Evolutionary conservation across 2,329 filamentous ascomycete species (phyloP), one percentile per base, ranked within the genome.

Genomic region (Fusarium hainanense): DNA sequence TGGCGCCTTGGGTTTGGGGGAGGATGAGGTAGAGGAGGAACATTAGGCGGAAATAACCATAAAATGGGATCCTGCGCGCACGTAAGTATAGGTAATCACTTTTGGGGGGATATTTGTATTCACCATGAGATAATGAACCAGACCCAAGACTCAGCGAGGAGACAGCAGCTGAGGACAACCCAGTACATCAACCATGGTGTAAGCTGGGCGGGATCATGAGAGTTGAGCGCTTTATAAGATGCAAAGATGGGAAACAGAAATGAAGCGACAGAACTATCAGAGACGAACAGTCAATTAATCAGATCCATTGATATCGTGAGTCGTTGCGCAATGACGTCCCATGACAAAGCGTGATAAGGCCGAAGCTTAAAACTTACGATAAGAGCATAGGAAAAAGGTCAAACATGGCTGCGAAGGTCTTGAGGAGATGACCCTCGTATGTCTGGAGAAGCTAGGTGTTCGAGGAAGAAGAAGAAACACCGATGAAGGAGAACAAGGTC

Each of bases 181-280:
- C 95, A 99, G 87, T 98, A 99, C 92, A 98, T 98, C 72, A 98
- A 88, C 96, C 96, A 99, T 90, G 95, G 95, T 69, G 93, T 93
- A 64, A 98, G 87, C 78, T 97, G 90, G 40, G 93, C 91, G 4
- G 94, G 94, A 80, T 98, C 93, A 54, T 92, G 92, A 18, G 93
- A 94, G 82, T 96, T 95, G 77, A 99, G 91, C 50, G 96, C 95
- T 85, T 98, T 98, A 87, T 98, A 98, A 70, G 95, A 97, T 72
- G 95, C 94, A 83, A 97, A 98, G 69, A 98, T 89, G 54, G 96
- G 96, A 79, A 98, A 97, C 78, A 98, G 89, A 78, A 97, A 94
- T 59, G 94, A 97, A 63, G 92, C 90, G 79, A 95, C 81, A 69
- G 93, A 95, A 78, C 94, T 97, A 78, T 54, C 55, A 40, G 23